Percentiles rank a stretch among this genome's conserved stretches.
Evolutionary conservation across 2,329 filamentous ascomycete species (phyloP).

Genomic region (Talaromyces sp.): DNA sequence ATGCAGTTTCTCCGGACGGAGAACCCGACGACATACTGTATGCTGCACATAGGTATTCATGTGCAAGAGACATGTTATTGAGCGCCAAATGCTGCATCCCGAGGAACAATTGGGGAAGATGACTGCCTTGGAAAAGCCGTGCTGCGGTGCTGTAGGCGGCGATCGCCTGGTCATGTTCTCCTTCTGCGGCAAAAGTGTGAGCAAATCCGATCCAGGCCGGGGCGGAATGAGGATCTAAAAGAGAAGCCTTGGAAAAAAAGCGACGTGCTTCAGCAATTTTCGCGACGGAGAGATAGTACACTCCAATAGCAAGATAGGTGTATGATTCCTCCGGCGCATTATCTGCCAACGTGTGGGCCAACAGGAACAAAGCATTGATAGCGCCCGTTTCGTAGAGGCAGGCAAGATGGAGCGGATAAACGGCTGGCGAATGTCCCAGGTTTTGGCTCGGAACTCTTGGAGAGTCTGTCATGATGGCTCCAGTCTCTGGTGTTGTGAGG

Average conservation of each 20-base stretch:
- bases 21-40: conserved; percentile 55
- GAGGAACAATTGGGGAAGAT: conserved; percentile 89
- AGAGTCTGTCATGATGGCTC: conserved; percentile 50
- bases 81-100: conserved; percentile 98
- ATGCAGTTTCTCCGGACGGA: conserved; percentile 23
- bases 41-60: conserved; percentile 89
- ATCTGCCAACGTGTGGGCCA: conserved; percentile 89
- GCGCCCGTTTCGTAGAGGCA: conserved; percentile 82
- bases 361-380: conserved; percentile 83
- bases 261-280: conserved; percentile 89
- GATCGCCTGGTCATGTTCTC: conserved; percentile 96
- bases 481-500: conserved; percentile 77
- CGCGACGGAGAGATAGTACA: conserved; percentile 86
- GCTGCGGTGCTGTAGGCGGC: conserved; percentile 95
- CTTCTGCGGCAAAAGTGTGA: conserved; percentile 95
- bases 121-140: conserved; percentile 90
- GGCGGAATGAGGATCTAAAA: conserved; percentile 96
- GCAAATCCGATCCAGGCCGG: conserved; percentile 98
- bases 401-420: conserved; percentile 87
- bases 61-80: conserved; percentile 88
- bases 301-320: conserved; percentile 89
- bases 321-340: conserved; percentile 85
- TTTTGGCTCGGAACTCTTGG: conserved; percentile 24
- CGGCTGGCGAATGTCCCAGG: conserved; percentile 44
- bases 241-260: conserved; percentile 94